Percentiles rank a stretch among this genome's conserved stretches.
phyloP scores from a whole-genome alignment of 768 basidiomycete genomes.

The Grammothele lineata region DNA sequence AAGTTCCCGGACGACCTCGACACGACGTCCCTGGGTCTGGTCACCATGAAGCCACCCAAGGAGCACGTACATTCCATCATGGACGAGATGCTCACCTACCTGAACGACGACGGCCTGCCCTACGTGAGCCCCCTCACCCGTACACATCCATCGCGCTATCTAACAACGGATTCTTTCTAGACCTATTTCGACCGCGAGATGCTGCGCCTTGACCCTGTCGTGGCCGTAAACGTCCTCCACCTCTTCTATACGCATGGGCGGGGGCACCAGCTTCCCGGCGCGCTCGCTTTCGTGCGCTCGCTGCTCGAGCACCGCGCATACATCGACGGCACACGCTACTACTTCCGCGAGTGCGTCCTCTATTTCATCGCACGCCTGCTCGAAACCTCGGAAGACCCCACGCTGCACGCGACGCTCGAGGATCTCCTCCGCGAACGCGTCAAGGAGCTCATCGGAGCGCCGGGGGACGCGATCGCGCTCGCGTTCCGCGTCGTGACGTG shows the following conservation, averaged over 20 bases:
- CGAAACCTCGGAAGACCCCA: conserved; percentile 25
- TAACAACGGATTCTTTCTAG: conserved; percentile 18
- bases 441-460: conserved; percentile 41
- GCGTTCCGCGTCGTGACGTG: conserved; percentile 47
- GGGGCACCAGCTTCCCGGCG: conserved; percentile 35
- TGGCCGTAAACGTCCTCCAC: conserved; percentile 42
- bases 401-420: conserved; percentile 10
- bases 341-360: conserved; percentile 44
- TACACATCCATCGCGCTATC: background rate
- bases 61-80: conserved; percentile 38
- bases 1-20: conserved; percentile 48
- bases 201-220: conserved; percentile 45
- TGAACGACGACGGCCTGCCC: conserved; percentile 44
- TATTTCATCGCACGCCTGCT: conserved; percentile 42
- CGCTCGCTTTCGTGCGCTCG: conserved; percentile 39
- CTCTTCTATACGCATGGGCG: conserved; percentile 46
- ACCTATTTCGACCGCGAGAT: conserved; percentile 44
- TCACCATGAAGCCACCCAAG: conserved; percentile 29
- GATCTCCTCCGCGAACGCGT: conserved; percentile 38
- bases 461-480: conserved; percentile 44
- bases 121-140: conserved; percentile 29
- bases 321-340: conserved; percentile 46
- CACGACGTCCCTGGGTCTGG: conserved; percentile 50
- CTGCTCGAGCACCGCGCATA: conserved; percentile 46
- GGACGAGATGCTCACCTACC: conserved; percentile 48